Base-by-base conservation (phyloP, 1,284 basidiomycete genomes). In the Moniliophthora roreri region DNA sequence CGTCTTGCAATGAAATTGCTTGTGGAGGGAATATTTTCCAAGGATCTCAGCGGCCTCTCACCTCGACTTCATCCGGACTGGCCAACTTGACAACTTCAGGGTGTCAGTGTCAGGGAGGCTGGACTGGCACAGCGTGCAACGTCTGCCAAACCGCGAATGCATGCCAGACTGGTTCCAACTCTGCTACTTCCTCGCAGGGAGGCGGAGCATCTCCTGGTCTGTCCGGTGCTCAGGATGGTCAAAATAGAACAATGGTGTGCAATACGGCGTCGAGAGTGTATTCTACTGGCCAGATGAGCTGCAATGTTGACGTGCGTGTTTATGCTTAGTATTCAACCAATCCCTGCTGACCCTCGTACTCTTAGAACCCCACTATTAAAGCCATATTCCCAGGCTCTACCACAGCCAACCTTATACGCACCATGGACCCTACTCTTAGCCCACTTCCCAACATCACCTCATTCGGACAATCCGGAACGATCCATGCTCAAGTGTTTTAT, bases 11-110 rank as follows among this genome's bases (percentile, higher is more conserved):
- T 1, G 77, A 82, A 58, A 80, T 87, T 0, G 82, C 78, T 0
- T 95, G 92, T 58, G 90, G 90, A 1, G 91, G 91, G 0, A 86
- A 79, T 49, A 80, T 94, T 47, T 93, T 93, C 59, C 80, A 91
- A 60, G 87, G 85, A 28, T 65, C 78, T 0, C 66, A 74, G 41
- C 81, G 89, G 5, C 66, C 80, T 16, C 66, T 87, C 13, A 70
- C 78, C 2, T 68, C 78, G 11, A 62, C 76, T 0, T 70, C 73
- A 4, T 75, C 75, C 1, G 73, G 71, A 16, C 78, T 81, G 49
- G 75, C 81, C 11, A 89, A 92, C 63, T 58, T 90, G 51, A 88
- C 85, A 1, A 63, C 77, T 20, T 72, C 81, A 16, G 72, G 69
- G 2, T 94, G 92, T 62, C 69, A 75, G 0, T 94, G 92, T 66